These are phyloP conservation scores for Malassezia dermatis DNA, from an alignment of 1,284 basidiomycete genomes.

Conservation along the genomic window DNA sequence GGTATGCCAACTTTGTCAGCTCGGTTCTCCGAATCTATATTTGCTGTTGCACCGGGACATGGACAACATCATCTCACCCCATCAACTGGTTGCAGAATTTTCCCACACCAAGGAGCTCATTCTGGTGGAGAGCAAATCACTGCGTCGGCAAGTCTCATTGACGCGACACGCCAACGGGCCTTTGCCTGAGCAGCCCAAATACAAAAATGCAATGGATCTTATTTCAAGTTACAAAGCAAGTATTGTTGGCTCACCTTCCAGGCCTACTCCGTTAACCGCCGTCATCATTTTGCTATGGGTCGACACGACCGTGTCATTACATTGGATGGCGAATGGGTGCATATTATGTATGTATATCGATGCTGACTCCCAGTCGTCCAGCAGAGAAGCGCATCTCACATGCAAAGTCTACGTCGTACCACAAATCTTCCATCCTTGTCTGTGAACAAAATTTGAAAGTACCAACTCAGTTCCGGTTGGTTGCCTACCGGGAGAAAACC, in stretches of 20 bases:
- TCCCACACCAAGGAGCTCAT: slow-evolving; percentile 75
- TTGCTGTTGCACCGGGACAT: slow-evolving; percentile 37
- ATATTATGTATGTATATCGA: slow-evolving; percentile 56
- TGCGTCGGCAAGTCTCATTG: not conserved
- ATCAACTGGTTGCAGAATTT: slow-evolving; percentile 85
- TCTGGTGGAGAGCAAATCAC: slow-evolving; percentile 58
- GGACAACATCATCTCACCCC: slow-evolving; percentile 72
- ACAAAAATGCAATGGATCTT: slow-evolving; percentile 47
- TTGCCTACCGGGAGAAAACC: slow-evolving; percentile 62
- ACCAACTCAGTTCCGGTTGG: slow-evolving; percentile 71
- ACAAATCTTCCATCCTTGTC: slow-evolving; percentile 72
- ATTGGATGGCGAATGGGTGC: slow-evolving; percentile 88
- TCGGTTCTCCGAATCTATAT: slow-evolving; percentile 37
- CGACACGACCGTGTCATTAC: slow-evolving; percentile 82
- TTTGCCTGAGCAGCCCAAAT: slow-evolving; percentile 22
- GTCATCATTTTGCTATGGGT: slow-evolving; percentile 69
- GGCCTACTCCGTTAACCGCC: slow-evolving; percentile 88
- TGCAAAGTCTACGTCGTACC: slow-evolving; percentile 67
- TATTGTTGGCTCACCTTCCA: slow-evolving; percentile 42
- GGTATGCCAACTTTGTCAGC: slow-evolving; percentile 37
- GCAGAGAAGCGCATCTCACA: slow-evolving; percentile 28
- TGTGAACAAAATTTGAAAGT: slow-evolving; percentile 75
- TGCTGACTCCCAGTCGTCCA: slow-evolving; percentile 12
- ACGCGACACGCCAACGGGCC: not conserved
- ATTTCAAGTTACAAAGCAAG: slow-evolving; percentile 56